A percentile compares a stretch with the other conserved stretches of the same genome.
Conservation (phyloP, 495 filamentous ascomycete species). For the Cairneyella variabilis region DNA sequence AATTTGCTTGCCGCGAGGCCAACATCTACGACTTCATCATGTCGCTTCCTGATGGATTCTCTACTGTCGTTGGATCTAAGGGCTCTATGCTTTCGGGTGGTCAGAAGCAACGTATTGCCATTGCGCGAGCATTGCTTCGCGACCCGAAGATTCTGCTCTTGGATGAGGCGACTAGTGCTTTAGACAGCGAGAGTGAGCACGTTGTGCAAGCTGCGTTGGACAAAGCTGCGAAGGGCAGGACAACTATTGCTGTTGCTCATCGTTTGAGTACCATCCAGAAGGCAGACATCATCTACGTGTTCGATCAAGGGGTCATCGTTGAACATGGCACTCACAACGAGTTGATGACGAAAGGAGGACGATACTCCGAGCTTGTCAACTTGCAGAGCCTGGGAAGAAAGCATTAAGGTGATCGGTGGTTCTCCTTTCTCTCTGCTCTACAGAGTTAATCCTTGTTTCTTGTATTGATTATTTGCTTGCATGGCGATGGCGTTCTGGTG, state of each 20-base stretch:
- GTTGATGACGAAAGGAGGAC: conserved; percentile 60
- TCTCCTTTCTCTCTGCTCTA: too few relatives aligned
- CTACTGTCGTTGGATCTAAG: conserved; percentile 72
- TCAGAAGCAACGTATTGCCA: conserved; percentile 80
- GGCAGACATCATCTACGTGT: conserved; percentile 80
- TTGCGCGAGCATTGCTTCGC: conserved; percentile 74
- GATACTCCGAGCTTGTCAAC: conserved; percentile 74
- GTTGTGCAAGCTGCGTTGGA: conserved; percentile 80
- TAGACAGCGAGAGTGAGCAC: conserved; percentile 80
- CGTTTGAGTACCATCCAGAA: conserved; percentile 76
- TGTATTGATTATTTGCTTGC: too few relatives aligned
- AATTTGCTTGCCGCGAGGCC: conserved; percentile 76
- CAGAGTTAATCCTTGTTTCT: too few relatives aligned
- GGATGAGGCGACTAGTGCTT: conserved; percentile 78
- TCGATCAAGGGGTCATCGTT: conserved; percentile 70
- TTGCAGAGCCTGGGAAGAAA: conserved; percentile 71
- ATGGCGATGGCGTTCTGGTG: too few relatives aligned
- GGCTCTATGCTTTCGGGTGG: conserved; percentile 77
- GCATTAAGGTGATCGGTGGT: too few relatives aligned
- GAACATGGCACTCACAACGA: conserved; percentile 71
- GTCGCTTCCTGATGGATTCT: conserved; percentile 69
- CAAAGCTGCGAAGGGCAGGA: conserved; percentile 67
- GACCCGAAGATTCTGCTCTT: conserved; percentile 73
- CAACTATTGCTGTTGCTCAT: conserved; percentile 77
- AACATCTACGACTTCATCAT: conserved; percentile 93